Evolutionary conservation across 345 rosid species (phyloP), one percentile per base, ranked within the genome.

Genomic region (Heritiera littoralis): DNA sequence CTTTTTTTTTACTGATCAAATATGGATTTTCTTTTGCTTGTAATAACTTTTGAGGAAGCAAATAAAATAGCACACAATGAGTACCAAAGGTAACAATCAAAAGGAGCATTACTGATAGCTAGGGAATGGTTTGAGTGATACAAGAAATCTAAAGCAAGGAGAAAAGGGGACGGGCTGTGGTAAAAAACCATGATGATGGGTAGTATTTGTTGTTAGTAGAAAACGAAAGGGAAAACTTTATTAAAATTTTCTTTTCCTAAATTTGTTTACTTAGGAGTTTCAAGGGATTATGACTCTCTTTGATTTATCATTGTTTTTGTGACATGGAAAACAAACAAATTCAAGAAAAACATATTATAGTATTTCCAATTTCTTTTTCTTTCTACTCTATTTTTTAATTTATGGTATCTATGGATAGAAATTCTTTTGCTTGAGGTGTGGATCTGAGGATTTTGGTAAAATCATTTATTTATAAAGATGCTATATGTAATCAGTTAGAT

Each of bases 141-240:
- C 28, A n/a, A 15, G 72, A 9, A 43, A 43, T 67, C 15, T 49
- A 49, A 49, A 52, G 3, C 54, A 91, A 86, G 85, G 89, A 76
- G 2, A 95, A 95, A 82, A 46, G 49, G 43, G 43, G 2, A 9
- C 2, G 49, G 97, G 97, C 59, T 23, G 68, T 72, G 97, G 92
- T 72, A 92, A 85, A 93, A 95, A 69, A 46, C 17, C 52, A 14
- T 14, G 9, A 13, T 23, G 40, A 48, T 48, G 2, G 35, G 38
- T 69, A 7, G 40, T 69, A 69, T 46, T 46, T 69, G 52, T 48
- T 70, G 20, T 28, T 28, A 13, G 12, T 28, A 48, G 7, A 70
- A 48, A 65, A 69, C 20, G 38, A 46, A 46, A 28, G 20, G 8
- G 52, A 49, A 86, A 51, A 71, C 59, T 49, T 51, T 3, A 12